Conservation (phyloP, 2,329 filamentous ascomycete genomes). For the Ustulina deusta region DNA sequence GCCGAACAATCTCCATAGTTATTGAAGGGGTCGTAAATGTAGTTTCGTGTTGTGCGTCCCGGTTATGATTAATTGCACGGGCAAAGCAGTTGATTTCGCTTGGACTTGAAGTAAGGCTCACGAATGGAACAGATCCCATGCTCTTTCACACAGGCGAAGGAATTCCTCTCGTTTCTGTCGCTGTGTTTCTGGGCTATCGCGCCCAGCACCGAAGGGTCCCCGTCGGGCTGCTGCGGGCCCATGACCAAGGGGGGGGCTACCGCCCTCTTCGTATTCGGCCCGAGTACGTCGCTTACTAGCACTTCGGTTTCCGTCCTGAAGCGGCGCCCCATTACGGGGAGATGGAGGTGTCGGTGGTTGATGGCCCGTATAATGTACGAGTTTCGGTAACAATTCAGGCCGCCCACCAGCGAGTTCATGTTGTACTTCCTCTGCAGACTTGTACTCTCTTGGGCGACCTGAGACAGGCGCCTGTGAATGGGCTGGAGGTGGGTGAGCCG, state of each 20-base stretch:
- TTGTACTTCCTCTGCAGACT: conserved; percentile 95
- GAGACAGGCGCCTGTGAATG: conserved; percentile 64
- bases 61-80: conserved; percentile 46
- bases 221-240: conserved; percentile 72
- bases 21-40: conserved; percentile 18
- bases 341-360: conserved; percentile 94
- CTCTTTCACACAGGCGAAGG: conserved; percentile 83
- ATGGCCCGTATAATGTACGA: conserved; percentile 94
- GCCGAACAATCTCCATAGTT: conserved; percentile 12
- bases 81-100: conserved; percentile 41
- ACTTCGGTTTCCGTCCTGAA: conserved; percentile 66
- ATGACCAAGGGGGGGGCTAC: conserved; percentile 81
- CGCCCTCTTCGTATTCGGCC: conserved; percentile 94
- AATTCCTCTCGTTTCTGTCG: conserved; percentile 94
- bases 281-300: conserved; percentile 79
- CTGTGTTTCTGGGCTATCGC: conserved; percentile 85
- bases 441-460: conserved; percentile 83
- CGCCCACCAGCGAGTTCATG: conserved; percentile 90
- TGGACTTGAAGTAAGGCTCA: conserved; percentile 57
- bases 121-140: conserved; percentile 98
- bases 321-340: conserved; percentile 67
- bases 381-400: conserved; percentile 89
- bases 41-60: conserved; percentile 38
- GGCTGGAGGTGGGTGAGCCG: conserved; percentile 73
- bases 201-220: conserved; percentile 82